Evolutionary conservation across 441 rosid species (phyloP).

Genomic region (Eruca vesicaria): DNA sequence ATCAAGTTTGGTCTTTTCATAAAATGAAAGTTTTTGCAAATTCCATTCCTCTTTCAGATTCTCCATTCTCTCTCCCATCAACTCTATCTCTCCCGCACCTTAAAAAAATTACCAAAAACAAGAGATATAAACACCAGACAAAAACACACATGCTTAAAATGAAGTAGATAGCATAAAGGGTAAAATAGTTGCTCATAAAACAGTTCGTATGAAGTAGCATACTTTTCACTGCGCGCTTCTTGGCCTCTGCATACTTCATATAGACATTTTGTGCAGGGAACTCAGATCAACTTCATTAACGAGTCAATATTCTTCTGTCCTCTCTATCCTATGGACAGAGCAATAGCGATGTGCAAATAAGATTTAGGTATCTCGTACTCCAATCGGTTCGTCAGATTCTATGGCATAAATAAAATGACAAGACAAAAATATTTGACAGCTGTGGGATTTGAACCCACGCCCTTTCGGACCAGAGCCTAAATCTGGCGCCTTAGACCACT

Average conservation of each 20-base stretch:
- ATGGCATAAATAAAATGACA: too few relatives aligned
- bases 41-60: constrained; percentile 53
- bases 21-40: constrained; percentile 41
- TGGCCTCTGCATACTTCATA: constrained; percentile 58
- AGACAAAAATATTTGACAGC: constrained; percentile 42
- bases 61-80: constrained; percentile 42
- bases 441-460: constrained; percentile 99
- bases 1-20: constrained; percentile 46
- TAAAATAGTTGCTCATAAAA: background rate
- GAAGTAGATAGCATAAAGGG: background rate
- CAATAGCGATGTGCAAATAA: too few relatives aligned
- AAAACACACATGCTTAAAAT: background rate
- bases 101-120: constrained; percentile 14
- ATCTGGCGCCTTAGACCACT: constrained; percentile 99
- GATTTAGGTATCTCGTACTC: constrained; percentile 13
- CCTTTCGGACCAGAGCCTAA: constrained; percentile 99
- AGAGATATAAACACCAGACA: background rate
- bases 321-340: background rate
- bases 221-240: constrained; percentile 68
- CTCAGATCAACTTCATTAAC: constrained; percentile 52
- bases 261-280: constrained; percentile 45
- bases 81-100: constrained; percentile 52
- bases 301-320: too few relatives aligned
- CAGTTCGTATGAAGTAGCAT: constrained; percentile 13
- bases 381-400: too few relatives aligned